Percentiles rank a stretch among this genome's conserved stretches.
Evolutionary conservation across 352 stramenopile species (phyloP).

Genomic region (Lagenidium giganteum): DNA sequence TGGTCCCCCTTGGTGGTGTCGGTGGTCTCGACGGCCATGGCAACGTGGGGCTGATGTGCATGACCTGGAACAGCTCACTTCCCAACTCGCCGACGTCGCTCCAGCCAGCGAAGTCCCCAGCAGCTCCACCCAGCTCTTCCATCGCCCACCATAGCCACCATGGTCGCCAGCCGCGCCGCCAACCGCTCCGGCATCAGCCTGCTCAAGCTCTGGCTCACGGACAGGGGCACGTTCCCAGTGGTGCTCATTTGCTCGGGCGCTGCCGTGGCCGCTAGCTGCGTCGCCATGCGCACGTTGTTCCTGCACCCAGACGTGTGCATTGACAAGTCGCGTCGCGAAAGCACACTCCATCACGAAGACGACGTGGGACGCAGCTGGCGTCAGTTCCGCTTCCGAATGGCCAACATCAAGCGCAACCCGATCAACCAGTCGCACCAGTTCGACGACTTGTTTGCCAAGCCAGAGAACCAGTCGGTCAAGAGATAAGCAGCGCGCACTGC

Average conservation of each 20-base stretch:
- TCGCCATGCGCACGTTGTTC: constrained; percentile 41
- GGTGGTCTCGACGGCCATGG: too few relatives aligned
- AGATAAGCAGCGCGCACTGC: too few relatives aligned
- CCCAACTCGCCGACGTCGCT: too few relatives aligned
- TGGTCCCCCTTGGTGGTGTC: too few relatives aligned
- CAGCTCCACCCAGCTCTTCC: too few relatives aligned
- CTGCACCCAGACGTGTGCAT: constrained; percentile 61
- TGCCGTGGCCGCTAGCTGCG: constrained; percentile 21
- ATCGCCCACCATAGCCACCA: too few relatives aligned
- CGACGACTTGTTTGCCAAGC: constrained; percentile 46
- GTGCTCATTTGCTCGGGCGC: constrained; percentile 38
- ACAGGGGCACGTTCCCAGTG: constrained; percentile 55
- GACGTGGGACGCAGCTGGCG: constrained; percentile 40
- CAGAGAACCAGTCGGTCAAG: constrained; percentile 49
- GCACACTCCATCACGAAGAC: constrained; percentile 38
- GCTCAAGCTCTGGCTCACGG: constrained; percentile 55
- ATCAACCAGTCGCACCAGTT: constrained; percentile 75
- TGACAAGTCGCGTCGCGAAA: constrained; percentile 52
- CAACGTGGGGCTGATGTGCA: too few relatives aligned
- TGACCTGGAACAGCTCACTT: too few relatives aligned
- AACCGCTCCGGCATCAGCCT: constrained; percentile 28
- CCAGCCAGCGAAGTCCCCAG: too few relatives aligned
- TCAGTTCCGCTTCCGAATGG: constrained; percentile 61
- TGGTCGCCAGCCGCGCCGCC: constrained; percentile 18
- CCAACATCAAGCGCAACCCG: constrained; percentile 56